Conservation (phyloP, 768 basidiomycete species). For the Pleurotus ostreatus region DNA sequence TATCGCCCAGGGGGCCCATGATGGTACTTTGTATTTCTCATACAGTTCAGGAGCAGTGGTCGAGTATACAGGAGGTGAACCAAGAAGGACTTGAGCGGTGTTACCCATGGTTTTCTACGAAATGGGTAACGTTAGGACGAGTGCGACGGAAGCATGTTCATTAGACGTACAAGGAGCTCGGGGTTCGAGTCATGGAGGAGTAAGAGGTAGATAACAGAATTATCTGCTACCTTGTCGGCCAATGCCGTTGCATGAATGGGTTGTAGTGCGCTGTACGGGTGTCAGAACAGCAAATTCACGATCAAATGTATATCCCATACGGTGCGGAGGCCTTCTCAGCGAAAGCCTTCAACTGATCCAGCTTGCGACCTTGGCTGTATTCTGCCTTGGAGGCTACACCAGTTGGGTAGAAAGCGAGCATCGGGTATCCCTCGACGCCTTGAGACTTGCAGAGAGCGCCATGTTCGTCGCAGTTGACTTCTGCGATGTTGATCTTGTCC, state of each 20-base stretch:
- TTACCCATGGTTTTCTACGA: slow-evolving; percentile 31
- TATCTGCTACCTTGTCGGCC: slow-evolving; percentile 24
- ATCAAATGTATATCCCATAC: slow-evolving; percentile 37
- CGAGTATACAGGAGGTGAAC: slow-evolving; percentile 41
- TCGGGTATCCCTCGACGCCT: slow-evolving; percentile 79
- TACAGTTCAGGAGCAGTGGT: slow-evolving; percentile 34
- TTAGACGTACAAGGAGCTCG: slow-evolving; percentile 26
- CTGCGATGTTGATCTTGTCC: slow-evolving; percentile 69
- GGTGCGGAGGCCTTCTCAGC: slow-evolving; percentile 69
- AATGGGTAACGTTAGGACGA: slow-evolving; percentile 3
- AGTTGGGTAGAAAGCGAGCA: slow-evolving; percentile 64
- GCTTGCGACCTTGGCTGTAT: slow-evolving; percentile 67
- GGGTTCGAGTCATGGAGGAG: slow-evolving; percentile 43
- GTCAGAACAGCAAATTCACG: not conserved
- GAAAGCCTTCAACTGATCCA: slow-evolving; percentile 71
- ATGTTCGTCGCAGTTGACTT: slow-evolving; percentile 87
- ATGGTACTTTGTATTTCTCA: slow-evolving; percentile 31
- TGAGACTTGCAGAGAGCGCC: slow-evolving; percentile 60
- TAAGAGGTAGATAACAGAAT: slow-evolving; percentile 50
- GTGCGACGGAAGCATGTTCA: not conserved
- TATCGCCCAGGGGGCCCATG: slow-evolving; percentile 51
- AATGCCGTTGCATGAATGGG: slow-evolving; percentile 40
- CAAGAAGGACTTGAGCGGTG: slow-evolving; percentile 35
- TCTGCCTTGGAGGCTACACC: slow-evolving; percentile 52
- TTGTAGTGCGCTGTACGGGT: slow-evolving; percentile 30